A percentile compares a stretch with the other conserved stretches of the same genome.
Conservation (phyloP, 257 asterid genomes). For the Solanum infundibuliforme region DNA sequence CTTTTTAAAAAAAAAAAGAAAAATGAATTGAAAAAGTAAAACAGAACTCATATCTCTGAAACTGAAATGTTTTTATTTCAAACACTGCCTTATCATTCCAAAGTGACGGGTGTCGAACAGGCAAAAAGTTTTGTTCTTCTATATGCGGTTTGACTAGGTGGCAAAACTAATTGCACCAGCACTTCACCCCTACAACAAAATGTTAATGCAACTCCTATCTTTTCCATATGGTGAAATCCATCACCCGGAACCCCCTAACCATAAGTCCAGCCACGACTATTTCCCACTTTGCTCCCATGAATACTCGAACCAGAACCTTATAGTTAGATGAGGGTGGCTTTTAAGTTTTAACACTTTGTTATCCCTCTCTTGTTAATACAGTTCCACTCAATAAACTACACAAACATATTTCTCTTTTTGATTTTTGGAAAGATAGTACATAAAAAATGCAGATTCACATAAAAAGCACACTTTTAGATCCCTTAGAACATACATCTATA, state of each 20-base stretch:
- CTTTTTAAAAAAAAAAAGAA: neutral
- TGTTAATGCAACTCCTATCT: neutral
- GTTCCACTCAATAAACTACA: neutral
- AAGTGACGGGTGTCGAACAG: neutral
- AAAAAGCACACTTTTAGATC: neutral
- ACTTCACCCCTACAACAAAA: neutral
- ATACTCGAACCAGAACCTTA: neutral
- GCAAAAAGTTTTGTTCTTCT: neutral
- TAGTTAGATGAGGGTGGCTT: neutral
- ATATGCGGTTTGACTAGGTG: neutral
- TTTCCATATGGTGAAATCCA: neutral
- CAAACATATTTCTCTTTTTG: neutral
- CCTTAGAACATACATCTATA: neutral
- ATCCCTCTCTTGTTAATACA: neutral
- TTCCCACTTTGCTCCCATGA: neutral
- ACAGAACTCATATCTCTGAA: neutral
- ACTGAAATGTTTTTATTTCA: neutral
- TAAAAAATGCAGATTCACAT: neutral
- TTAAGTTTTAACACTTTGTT: neutral
- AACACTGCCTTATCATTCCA: neutral
- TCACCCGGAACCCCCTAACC: neutral
- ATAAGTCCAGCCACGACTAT: neutral
- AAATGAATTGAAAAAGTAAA: neutral
- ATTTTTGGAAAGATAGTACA: neutral
- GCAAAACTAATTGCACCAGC: neutral